Evolutionary conservation across 306 rosid species (phyloP).

Genomic region (Quercus ilex): DNA sequence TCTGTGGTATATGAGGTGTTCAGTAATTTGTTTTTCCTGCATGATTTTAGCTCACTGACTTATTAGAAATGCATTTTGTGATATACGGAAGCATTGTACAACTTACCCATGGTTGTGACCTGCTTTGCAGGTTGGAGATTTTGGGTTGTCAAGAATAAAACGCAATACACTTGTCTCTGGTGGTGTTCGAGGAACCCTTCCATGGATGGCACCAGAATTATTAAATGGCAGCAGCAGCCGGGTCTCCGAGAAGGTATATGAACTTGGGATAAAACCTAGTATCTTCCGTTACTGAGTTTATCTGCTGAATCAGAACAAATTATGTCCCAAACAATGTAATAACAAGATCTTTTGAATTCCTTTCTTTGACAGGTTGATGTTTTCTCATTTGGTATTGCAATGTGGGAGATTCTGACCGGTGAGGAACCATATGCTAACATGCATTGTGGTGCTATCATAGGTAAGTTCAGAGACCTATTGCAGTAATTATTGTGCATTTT

Average conservation of each 20-base stretch:
- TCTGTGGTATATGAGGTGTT: slow-evolving; percentile 1
- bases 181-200: slow-evolving; percentile 96
- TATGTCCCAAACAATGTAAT: slow-evolving; percentile 4
- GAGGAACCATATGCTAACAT: slow-evolving; percentile 92
- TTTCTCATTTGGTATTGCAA: slow-evolving; percentile 83
- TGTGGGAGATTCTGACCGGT: slow-evolving; percentile 97
- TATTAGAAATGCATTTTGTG: neutral
- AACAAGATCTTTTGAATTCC: slow-evolving; percentile 3
- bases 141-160: slow-evolving; percentile 87
- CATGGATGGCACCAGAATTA: slow-evolving; percentile 99
- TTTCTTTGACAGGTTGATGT: slow-evolving; percentile 66
- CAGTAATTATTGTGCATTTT: neutral
- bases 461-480: slow-evolving; percentile 34
- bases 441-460: slow-evolving; percentile 97
- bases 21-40: neutral
- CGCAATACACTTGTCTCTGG: slow-evolving; percentile 88
- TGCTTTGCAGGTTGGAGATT: slow-evolving; percentile 77
- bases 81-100: slow-evolving; percentile 3
- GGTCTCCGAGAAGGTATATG: slow-evolving; percentile 87
- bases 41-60: neutral
- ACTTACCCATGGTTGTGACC: slow-evolving; percentile 19
- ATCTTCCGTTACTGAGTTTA: neutral
- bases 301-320: neutral
- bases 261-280: slow-evolving; percentile 9
- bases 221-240: slow-evolving; percentile 71